Evolutionary conservation across 129 eudicot genomes (phyloP), one percentile per base, ranked within the genome.

Genomic region (Erigeron canadensis): DNA sequence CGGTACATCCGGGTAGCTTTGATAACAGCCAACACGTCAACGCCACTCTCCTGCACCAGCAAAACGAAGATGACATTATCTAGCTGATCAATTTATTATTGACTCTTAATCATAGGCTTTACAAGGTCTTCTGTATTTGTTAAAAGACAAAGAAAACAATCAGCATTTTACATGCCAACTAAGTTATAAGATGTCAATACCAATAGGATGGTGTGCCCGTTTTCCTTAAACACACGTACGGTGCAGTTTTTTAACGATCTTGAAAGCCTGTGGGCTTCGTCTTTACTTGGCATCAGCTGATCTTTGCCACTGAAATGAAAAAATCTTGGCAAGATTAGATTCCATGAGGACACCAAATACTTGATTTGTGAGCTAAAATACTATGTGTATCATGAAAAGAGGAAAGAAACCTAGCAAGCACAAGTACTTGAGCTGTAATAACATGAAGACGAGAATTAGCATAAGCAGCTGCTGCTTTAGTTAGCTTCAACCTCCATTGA

Each of bases 121-220:
- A 72, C 55, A 19, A n/a, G 16, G n/a, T 56, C 51, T 18, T 18
- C 8, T 16, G 34, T 72, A 44, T 54, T 18, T 19, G 16, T 69
- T 18, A 42, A 46, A 46, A 11, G 9, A 10, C 40, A 10, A 43
- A 28, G 34, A 28, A 28, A 28, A 1, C 34, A 28, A 28, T 28
- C 34, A 28, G 3, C 1, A 28, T 28, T 1, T 28, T 28, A 28
- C 34, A 28, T 28, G 34, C 34, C 34, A 28, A 28, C 34, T 3
- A 28, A 28, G 34, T 28, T 28, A 28, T 28, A 28, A 28, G 34
- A 28, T 28, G 2, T 28, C 71, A 76, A 37, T 82, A 94, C 99
- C 96, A 94, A 65, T 77, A 94, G 68, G 70, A 94, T 82, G 63
- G 87, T 83, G 65, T 94, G 99, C 41, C 88, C 95, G 63, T 83